These are phyloP conservation scores for Fusarium fujikuroi DNA, from an alignment of 2,329 filamentous ascomycete species.

Conservation along the genomic window DNA sequence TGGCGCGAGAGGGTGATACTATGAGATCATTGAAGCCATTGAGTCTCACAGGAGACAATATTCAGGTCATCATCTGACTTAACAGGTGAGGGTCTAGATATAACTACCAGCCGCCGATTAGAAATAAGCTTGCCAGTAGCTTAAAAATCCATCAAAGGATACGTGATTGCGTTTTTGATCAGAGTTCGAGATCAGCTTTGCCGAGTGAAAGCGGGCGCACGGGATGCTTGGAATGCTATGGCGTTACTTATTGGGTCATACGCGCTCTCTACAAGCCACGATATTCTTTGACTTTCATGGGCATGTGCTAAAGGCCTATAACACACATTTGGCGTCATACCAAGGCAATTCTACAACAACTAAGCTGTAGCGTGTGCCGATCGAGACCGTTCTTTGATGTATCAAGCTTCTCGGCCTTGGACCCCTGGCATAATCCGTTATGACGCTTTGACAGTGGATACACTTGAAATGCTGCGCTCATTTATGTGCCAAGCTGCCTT, in stretches of 20 bases:
- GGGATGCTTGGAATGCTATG: background rate
- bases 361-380: background rate
- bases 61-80: background rate
- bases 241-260: background rate
- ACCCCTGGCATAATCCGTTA: background rate
- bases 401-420: background rate
- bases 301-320: background rate
- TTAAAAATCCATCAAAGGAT: fast-evolving
- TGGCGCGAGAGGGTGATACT: background rate
- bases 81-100: too few species aligned
- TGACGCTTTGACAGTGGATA: background rate
- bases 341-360: background rate
- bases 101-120: too few species aligned
- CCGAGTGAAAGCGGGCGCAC: background rate
- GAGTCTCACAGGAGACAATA: background rate
- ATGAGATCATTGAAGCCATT: too few species aligned
- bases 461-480: background rate
- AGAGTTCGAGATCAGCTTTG: background rate
- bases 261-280: background rate
- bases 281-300: background rate
- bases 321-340: background rate
- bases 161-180: fast-evolving
- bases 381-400: background rate
- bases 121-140: background rate
- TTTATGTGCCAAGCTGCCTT: background rate